Percentiles rank a stretch among this genome's conserved stretches.
Evolutionary conservation across 2,329 filamentous ascomycete genomes (phyloP).

Genomic region (Metarhizium humberi): DNA sequence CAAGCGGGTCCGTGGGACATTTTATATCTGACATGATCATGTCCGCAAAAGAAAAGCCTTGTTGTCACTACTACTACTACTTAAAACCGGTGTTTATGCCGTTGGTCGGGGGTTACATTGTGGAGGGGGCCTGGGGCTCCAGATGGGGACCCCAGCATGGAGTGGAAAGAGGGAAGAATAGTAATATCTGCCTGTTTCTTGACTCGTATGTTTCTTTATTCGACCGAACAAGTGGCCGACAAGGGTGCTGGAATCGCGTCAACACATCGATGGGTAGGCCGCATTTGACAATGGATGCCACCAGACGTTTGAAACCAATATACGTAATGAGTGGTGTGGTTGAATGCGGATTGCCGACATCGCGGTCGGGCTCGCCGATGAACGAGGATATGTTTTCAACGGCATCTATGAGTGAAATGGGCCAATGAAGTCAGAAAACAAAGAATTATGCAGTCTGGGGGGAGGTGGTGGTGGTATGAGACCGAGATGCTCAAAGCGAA

Average conservation of each 20-base stretch:
- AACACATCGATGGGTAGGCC: neutral
- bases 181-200: neutral
- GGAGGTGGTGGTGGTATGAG: no score
- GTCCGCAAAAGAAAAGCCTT: neutral
- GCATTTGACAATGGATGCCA: neutral
- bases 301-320: neutral
- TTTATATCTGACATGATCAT: neutral
- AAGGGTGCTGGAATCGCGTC: neutral
- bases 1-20: neutral
- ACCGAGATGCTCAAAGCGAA: no score
- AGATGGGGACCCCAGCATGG: conserved; percentile 2
- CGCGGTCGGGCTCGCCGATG: no score
- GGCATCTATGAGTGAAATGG: no score
- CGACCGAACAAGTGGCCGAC: neutral
- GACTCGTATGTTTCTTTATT: neutral
- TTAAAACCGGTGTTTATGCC: neutral
- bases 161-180: neutral
- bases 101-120: neutral
- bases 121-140: conserved; percentile 5
- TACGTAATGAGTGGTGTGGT: no score
- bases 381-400: no score
- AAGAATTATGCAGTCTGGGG: no score
- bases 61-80: neutral
- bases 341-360: no score
- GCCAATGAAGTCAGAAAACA: no score